Evolutionary conservation across 495 filamentous ascomycete genomes (phyloP).

Genomic region (Elasticomyces elasticus): DNA sequence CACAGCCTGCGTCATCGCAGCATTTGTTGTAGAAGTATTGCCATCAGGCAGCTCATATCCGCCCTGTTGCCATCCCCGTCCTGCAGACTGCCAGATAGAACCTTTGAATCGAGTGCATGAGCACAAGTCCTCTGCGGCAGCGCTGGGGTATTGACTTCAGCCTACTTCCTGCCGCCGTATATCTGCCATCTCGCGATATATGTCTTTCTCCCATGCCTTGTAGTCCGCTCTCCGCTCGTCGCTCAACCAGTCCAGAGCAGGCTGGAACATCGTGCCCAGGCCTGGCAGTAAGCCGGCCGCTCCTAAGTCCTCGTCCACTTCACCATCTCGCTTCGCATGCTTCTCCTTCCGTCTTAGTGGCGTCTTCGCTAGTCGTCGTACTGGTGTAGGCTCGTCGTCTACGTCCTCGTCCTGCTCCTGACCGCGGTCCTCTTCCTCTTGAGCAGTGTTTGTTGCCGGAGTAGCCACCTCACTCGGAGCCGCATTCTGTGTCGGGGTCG

Average conservation of each 20-base stretch:
- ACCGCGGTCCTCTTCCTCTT: slow-evolving; percentile 25
- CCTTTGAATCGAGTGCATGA: no score
- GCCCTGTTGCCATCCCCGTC: no score
- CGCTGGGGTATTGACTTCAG: no score
- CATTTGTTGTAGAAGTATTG: no score
- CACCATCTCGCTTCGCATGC: slow-evolving; percentile 1
- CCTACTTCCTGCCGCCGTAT: slow-evolving; percentile 29
- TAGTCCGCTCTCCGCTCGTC: slow-evolving; percentile 59
- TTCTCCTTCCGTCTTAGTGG: slow-evolving; percentile 20
- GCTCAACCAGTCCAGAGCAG: slow-evolving; percentile 69
- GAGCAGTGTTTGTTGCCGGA: neutral
- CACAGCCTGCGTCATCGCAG: no score
- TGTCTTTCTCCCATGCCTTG: slow-evolving; percentile 61
- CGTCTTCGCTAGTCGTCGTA: slow-evolving; percentile 10
- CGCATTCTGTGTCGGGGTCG: neutral
- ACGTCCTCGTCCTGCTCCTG: slow-evolving; percentile 21
- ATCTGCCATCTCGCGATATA: slow-evolving; percentile 38
- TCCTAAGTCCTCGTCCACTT: slow-evolving; percentile 14
- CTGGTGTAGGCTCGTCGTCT: neutral
- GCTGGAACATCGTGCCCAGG: slow-evolving; percentile 75
- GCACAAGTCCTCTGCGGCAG: no score
- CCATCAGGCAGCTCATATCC: no score
- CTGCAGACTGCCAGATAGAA: no score
- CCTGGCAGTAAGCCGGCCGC: slow-evolving; percentile 39
- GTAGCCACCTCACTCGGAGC: neutral